Base-by-base conservation (phyloP, 1,139 yeast genomes). In the Candida sp. region DNA sequence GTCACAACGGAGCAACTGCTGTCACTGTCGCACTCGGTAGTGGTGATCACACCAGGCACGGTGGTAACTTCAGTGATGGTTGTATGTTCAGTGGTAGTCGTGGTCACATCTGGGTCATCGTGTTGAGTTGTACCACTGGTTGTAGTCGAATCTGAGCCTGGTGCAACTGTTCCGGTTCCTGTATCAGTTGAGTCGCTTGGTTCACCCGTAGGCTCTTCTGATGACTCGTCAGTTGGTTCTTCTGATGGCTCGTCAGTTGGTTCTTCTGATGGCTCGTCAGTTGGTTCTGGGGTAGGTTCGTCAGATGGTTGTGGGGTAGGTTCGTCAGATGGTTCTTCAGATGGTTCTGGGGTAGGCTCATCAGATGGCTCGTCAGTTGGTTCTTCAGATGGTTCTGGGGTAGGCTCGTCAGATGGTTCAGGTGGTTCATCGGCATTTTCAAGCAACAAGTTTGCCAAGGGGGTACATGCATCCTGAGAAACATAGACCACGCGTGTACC, bases 291-390 rank as follows among this genome's bases (percentile, higher is more conserved):
- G 33, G 46, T 12, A 11, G 33, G 17, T 4, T n/a, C 27, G 2
- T n/a, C 44, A 22, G 27, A 26, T 35, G 47, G 37, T n/a, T 40
- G 49, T 7, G 7, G 34, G 23, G 35, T 7, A n/a, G n/a, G n/a
- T n/a, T n/a, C n/a, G 27, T 8, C 49, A 33, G 48, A 42, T 41
- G 51, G 40, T 41, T 44, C 27, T 33, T 48, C 52, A 25, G 46
- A 42, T n/a, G 39, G 40, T 37, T 47, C 48, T 27, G 42, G 47
- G n/a, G 52, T 27, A 7, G 44, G 48, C 26, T 41, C 47, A n/a
- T 34, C 37, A 22, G 34, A 31, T 26, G 34, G n/a, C 8, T 30
- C 44, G 22, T 30, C 44, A 42, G 44, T 30, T 30, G 34, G 47
- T 5, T 8, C 49, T 23, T 34, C 37, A 22, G 34, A 6, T 2